phyloP scores from a whole-genome alignment of 176 grass and related monocot species.

The Oryza meyeriana region DNA sequence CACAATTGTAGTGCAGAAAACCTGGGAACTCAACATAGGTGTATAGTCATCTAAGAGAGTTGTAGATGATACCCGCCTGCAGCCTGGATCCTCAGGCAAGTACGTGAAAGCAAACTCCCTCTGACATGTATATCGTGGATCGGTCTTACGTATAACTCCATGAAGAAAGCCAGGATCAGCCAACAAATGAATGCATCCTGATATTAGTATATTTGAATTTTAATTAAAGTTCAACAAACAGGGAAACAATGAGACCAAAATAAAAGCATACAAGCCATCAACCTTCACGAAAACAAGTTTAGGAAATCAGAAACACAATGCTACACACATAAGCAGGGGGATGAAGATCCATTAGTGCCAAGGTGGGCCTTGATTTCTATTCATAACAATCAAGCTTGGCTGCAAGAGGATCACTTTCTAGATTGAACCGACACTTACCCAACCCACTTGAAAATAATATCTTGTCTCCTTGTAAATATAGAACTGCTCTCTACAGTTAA shows the following conservation, averaged over 20 bases:
- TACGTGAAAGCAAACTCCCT: conserved; percentile 96
- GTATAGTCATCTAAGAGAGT: too few species aligned
- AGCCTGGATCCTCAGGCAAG: conserved; percentile 91
- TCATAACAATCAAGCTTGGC: background rate
- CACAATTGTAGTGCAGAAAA: too few species aligned
- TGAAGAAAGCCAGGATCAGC: conserved; percentile 96
- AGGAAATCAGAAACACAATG: background rate
- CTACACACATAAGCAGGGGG: too few species aligned
- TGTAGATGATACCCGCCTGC: too few species aligned
- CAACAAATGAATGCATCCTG: conserved; percentile 24
- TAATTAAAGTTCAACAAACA: background rate
- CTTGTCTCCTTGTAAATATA: conserved; percentile 87
- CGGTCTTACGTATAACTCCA: conserved; percentile 95
- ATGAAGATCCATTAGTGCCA: background rate
- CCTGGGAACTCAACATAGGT: too few species aligned
- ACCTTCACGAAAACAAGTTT: background rate
- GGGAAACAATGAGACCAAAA: background rate
- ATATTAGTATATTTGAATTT: background rate
- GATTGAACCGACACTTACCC: conserved; percentile 61
- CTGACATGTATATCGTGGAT: conserved; percentile 97
- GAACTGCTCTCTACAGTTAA: conserved; percentile 80
- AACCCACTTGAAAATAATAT: conserved; percentile 96
- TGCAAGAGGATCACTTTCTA: background rate
- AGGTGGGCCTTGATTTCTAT: background rate
- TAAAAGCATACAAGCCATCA: background rate